Evolutionary conservation across 2,329 filamentous ascomycete species (phyloP).

Genomic region (Fusarium nanum): DNA sequence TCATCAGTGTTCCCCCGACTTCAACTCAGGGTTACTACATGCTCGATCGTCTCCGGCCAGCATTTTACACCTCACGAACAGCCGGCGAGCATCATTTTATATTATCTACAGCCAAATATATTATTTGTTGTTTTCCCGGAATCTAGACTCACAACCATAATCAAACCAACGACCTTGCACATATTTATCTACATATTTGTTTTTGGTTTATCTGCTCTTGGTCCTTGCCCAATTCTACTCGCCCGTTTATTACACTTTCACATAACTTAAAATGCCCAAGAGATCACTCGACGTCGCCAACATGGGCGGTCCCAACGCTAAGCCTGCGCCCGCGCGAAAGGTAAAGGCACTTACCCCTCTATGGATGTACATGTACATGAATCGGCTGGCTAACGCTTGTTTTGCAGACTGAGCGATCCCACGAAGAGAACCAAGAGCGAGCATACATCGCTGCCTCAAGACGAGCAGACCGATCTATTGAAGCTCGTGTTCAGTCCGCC

Average conservation of each 20-base stretch:
- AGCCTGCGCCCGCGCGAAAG: constrained; percentile 47
- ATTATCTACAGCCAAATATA: not conserved
- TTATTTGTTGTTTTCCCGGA: not conserved
- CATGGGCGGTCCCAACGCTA: constrained; percentile 46
- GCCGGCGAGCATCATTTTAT: not conserved
- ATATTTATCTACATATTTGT: not conserved
- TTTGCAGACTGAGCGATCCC: constrained; percentile 75
- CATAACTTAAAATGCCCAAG: constrained; percentile 52
- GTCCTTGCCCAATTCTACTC: not conserved
- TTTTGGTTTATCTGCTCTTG: not conserved
- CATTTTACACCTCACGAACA: not conserved
- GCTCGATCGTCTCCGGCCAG: not conserved
- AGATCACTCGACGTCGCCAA: constrained; percentile 50
- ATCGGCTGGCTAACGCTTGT: not conserved
- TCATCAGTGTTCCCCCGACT: not conserved
- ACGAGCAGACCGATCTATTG: constrained; percentile 85
- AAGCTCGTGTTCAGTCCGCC: constrained; percentile 89
- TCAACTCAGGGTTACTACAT: not conserved
- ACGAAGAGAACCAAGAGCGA: constrained; percentile 85
- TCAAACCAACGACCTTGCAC: not conserved
- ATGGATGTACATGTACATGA: not conserved
- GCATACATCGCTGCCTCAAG: constrained; percentile 94
- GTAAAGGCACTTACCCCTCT: constrained; percentile 32
- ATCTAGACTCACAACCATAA: not conserved
- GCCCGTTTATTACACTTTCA: not conserved